Base-by-base conservation (phyloP, 2,329 filamentous ascomycete genomes). In the Zopfia rhizophila region DNA sequence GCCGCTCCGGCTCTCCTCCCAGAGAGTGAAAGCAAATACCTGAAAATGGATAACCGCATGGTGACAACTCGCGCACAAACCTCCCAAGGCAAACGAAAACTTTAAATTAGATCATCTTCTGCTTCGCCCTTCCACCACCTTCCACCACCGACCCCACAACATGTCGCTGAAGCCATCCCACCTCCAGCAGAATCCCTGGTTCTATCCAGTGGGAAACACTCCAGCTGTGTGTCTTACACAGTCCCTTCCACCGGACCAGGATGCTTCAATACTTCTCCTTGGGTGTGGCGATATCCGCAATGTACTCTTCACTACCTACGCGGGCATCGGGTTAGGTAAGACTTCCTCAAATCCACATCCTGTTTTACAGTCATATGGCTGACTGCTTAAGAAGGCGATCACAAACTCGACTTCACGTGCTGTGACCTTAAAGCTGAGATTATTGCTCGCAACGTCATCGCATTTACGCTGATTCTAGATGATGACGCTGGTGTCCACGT, bases 201-300 rank as follows among this genome's bases (percentile, higher is more conserved):
- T 73, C 48, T 74, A 75, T 45, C 59, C 73, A 7, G 49, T 73
- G 29, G 73, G 72, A 4, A 81, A 82, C 58, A 82, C 77, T 0
- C 77, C 81, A 3, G 80, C 82, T 4, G 67, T 75, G 7, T 78
- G 72, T 51, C 62, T 84, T 11, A 76, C 75, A 0, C 38, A 37
- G 25, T 18, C 30, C 25, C 6, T 38, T 23, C 45, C 45, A 3
- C 37, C 24, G 8, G 45, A 38, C 7, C 68, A 74, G 37, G 63
- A 70, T 21, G 38, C 31, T 1, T 10, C 17, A 3, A 8, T 42
- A 5, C 70, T 86, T n/a, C 70, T 80, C 1, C 70, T 86, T 3
- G 81, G 78, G 3, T 82, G 79, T 41, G 81, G 81, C 11, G 83
- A 86, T 65, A 66, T 78, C 28, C 75, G 81, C n/a, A 79, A 81